Evolutionary conservation across 2,329 filamentous ascomycete species (phyloP).

Genomic region (Coleophoma cylindrospora): DNA sequence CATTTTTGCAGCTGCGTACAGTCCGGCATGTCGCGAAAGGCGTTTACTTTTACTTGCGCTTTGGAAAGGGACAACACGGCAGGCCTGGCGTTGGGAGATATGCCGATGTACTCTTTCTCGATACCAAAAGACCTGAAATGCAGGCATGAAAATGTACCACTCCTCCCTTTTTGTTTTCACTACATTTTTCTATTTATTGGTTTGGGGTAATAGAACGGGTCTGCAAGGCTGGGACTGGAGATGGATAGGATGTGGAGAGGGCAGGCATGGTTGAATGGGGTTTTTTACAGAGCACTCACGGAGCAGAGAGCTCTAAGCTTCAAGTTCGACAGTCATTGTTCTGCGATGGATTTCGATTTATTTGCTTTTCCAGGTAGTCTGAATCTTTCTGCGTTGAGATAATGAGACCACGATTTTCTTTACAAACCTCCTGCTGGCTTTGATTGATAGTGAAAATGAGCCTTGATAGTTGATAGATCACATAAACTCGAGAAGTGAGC

Average conservation of each 20-base stretch:
- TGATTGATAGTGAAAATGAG: no score
- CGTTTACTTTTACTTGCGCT: neutral
- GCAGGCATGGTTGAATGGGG: neutral
- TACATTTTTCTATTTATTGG: neutral
- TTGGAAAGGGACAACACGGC: neutral
- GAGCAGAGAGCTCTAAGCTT: neutral
- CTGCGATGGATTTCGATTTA: neutral
- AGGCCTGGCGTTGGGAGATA: neutral
- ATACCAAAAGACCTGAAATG: neutral
- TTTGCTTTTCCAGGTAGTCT: neutral
- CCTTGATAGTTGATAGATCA: no score
- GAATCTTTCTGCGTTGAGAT: neutral
- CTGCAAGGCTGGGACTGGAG: neutral
- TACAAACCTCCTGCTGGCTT: neutral
- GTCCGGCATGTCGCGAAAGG: neutral
- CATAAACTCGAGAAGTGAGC: no score
- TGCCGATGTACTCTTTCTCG: neutral
- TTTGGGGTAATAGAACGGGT: constrained; percentile 1
- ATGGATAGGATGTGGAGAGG: neutral
- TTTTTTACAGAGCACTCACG: no score
- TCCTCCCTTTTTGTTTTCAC: no score
- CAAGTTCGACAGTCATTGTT: neutral
- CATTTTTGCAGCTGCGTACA: no score
- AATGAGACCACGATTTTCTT: constrained; percentile 1
- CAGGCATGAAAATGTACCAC: no score